A percentile compares a stretch with the other conserved stretches of the same genome.
Evolutionary conservation across 495 filamentous ascomycete genomes (phyloP).

Genomic region (Copromyces sp.): DNA sequence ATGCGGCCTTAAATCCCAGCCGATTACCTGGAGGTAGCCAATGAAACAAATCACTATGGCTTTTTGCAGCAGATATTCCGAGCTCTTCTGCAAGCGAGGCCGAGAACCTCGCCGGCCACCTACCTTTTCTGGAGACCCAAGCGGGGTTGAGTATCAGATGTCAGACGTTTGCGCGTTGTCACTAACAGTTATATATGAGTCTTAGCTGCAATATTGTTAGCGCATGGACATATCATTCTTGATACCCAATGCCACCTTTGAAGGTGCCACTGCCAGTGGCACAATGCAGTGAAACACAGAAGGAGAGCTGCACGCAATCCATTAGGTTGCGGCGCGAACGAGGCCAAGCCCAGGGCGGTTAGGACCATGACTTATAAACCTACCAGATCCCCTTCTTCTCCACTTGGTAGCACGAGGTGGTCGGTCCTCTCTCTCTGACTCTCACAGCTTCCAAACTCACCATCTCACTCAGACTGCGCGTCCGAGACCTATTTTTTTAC

Average conservation of each 20-base stretch:
- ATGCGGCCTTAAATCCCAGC: not conserved
- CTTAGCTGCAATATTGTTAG: not conserved
- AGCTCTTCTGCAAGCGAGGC: not conserved
- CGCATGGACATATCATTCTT: not conserved
- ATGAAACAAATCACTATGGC: not conserved
- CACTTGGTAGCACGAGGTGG: not conserved
- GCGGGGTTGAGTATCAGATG: not conserved
- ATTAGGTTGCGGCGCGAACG: not conserved
- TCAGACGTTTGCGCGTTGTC: not conserved
- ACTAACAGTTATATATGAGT: not conserved
- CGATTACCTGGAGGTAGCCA: not conserved
- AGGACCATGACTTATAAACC: not conserved
- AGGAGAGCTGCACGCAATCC: not conserved
- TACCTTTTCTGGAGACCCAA: not conserved
- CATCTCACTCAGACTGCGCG: not conserved
- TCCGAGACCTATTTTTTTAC: not conserved
- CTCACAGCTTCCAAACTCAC: not conserved
- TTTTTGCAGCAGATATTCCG: not conserved
- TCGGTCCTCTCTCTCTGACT: not conserved
- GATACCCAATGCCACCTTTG: not conserved
- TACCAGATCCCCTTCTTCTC: not conserved
- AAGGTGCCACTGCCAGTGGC: not conserved
- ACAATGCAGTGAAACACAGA: not conserved
- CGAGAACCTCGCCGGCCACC: not conserved
- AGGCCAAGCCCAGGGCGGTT: not conserved